Conservation (phyloP, 495 filamentous ascomycete genomes). For the Aspergillus saccharolyticus region DNA sequence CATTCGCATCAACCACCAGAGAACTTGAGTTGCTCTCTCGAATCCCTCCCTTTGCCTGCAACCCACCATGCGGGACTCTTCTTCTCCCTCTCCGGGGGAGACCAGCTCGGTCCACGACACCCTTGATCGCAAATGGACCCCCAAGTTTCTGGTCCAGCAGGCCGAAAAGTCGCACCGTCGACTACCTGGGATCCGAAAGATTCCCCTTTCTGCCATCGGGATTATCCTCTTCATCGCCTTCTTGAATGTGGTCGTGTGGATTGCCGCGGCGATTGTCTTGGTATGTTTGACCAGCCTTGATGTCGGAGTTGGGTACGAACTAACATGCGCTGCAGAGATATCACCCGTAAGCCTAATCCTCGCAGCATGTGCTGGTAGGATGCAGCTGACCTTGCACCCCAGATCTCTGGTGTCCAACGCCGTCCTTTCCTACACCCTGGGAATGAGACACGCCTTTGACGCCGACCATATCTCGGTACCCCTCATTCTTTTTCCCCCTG, state of each 20-base stretch:
- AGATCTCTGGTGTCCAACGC: constrained; percentile 70
- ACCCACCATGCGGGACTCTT: constrained; percentile 15
- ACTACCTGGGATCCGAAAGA: constrained; percentile 45
- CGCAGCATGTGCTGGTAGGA: neutral
- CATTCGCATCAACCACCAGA: neutral
- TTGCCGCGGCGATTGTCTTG: constrained; percentile 64
- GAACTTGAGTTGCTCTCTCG: neutral
- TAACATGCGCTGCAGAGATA: constrained; percentile 26
- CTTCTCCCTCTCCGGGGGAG: constrained; percentile 4
- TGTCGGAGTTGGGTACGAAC: neutral
- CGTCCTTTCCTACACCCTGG: constrained; percentile 81
- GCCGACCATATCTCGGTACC: constrained; percentile 86
- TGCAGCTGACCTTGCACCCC: neutral
- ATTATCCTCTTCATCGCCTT: constrained; percentile 62
- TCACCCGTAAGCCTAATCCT: constrained; percentile 28
- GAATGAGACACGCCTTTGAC: constrained; percentile 89
- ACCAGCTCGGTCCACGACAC: neutral
- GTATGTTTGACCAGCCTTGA: constrained; percentile 24
- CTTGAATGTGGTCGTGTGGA: constrained; percentile 70
- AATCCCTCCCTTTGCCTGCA: neutral
- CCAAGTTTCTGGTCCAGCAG: constrained; percentile 29
- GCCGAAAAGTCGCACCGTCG: constrained; percentile 41
- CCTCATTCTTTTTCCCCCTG: neutral
- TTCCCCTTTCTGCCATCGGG: constrained; percentile 61
- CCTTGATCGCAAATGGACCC: constrained; percentile 27